Conservation (phyloP, 371 early-diverging fungal species). For the Mortierella sp. region DNA sequence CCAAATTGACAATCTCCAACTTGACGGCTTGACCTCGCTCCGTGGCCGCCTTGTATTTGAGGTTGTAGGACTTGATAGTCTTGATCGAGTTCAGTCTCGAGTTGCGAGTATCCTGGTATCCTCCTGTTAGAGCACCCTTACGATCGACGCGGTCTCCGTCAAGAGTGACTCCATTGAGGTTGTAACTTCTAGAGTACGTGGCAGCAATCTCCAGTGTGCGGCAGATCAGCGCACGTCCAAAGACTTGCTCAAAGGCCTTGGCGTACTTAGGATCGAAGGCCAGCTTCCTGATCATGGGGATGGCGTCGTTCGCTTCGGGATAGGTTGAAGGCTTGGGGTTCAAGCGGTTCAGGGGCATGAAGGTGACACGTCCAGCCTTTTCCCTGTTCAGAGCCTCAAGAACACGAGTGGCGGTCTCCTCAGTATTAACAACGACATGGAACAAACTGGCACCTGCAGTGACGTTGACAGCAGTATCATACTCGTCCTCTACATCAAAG, state of each 20-base stretch:
- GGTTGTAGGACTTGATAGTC: slow-evolving; percentile 57
- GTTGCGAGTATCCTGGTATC: slow-evolving; percentile 83
- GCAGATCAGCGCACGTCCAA: slow-evolving; percentile 93
- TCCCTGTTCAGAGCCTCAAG: slow-evolving; percentile 83
- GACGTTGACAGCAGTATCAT: slow-evolving; percentile 91
- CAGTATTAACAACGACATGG: slow-evolving; percentile 98
- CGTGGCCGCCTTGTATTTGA: slow-evolving; percentile 66
- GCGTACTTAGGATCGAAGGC: slow-evolving; percentile 75
- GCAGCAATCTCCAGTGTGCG: slow-evolving; percentile 89
- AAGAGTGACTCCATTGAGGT: slow-evolving; percentile 90
- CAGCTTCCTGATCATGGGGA: slow-evolving; percentile 86
- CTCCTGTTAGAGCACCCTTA: slow-evolving; percentile 96
- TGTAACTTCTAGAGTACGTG: slow-evolving; percentile 81
- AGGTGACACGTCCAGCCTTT: slow-evolving; percentile 92
- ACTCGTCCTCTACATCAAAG: slow-evolving; percentile 89
- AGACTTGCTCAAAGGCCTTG: slow-evolving; percentile 90
- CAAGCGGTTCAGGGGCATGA: slow-evolving; percentile 97
- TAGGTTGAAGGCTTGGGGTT: slow-evolving; percentile 70
- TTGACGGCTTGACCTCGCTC: slow-evolving; percentile 63
- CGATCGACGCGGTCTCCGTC: slow-evolving; percentile 96
- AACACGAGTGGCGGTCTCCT: slow-evolving; percentile 88
- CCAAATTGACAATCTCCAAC: slow-evolving; percentile 67
- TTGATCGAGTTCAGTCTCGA: slow-evolving; percentile 86
- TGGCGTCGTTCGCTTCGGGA: slow-evolving; percentile 84
- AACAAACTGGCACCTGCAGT: slow-evolving; percentile 94